Percentiles rank a stretch among this genome's conserved stretches.
phyloP scores from a whole-genome alignment of 495 filamentous ascomycete genomes.

The Peziza echinospora region DNA sequence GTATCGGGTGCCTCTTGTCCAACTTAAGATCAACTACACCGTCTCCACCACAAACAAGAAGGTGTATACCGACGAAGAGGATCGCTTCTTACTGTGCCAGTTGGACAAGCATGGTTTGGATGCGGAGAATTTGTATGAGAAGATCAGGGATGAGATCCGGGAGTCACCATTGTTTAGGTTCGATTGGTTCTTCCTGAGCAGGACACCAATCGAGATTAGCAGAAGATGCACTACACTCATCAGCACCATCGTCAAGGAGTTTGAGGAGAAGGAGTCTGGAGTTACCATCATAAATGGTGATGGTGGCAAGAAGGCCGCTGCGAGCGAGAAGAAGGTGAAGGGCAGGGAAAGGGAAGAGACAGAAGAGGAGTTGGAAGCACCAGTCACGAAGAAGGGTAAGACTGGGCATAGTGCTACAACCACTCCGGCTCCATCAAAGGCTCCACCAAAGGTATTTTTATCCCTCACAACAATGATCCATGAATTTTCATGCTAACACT shows the following conservation, averaged over 20 bases:
- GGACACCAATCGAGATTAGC: constrained; percentile 79
- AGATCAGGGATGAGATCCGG: constrained; percentile 75
- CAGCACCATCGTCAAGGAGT: constrained; percentile 82
- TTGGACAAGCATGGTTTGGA: constrained; percentile 78
- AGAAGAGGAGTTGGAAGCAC: neutral
- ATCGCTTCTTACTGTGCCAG: constrained; percentile 85
- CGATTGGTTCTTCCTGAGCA: constrained; percentile 95
- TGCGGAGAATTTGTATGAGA: constrained; percentile 61
- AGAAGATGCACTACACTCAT: constrained; percentile 84
- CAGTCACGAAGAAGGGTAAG: neutral
- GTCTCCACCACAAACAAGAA: constrained; percentile 99
- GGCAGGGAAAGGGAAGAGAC: neutral
- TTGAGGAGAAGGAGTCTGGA: constrained; percentile 44
- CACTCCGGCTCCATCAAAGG: neutral
- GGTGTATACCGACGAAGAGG: constrained; percentile 97
- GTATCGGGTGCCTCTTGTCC: constrained; percentile 89
- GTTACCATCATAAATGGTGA: constrained; percentile 35
- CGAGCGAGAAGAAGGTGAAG: constrained; percentile 23
- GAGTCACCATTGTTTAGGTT: constrained; percentile 92
- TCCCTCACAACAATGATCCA: neutral
- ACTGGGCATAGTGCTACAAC: neutral
- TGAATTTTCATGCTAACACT: neutral
- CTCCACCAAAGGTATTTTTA: neutral
- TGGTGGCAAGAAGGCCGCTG: constrained; percentile 39
- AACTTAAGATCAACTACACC: constrained; percentile 95